Percentiles rank a stretch among this genome's conserved stretches.
Conservation (phyloP, 1,284 basidiomycete genomes). For the Ustilago shanxiensis region DNA sequence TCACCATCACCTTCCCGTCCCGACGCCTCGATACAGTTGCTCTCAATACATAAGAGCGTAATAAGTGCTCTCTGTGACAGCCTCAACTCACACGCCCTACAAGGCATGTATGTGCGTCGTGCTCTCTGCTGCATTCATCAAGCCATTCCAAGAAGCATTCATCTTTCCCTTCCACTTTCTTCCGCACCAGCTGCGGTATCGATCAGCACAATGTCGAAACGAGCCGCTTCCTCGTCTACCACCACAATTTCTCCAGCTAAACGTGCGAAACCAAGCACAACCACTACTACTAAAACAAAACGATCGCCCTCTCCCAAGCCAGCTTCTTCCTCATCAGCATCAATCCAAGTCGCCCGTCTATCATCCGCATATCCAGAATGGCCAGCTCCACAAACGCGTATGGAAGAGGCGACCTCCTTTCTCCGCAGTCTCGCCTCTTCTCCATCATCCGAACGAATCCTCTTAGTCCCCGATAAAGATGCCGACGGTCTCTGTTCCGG, state of each 20-base stretch:
- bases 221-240: slow-evolving; percentile 3
- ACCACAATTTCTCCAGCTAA: slow-evolving; percentile 3
- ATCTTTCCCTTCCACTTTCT: not conserved
- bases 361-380: slow-evolving; percentile 35
- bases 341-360: slow-evolving; percentile 31
- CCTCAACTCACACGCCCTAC: not conserved
- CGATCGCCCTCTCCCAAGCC: slow-evolving; percentile 1
- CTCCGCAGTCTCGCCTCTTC: slow-evolving; percentile 27
- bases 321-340: not conserved
- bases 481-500: slow-evolving; percentile 57
- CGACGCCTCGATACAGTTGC: too few species aligned
- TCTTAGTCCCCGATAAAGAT: slow-evolving; percentile 58
- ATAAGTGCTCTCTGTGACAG: too few species aligned
- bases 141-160: not conserved
- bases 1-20: not conserved
- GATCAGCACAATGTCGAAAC: slow-evolving; percentile 23
- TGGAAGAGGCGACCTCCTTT: slow-evolving; percentile 40
- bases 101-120: slow-evolving; percentile 8
- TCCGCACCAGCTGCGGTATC: not conserved
- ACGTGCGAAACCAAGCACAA: not conserved
- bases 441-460: slow-evolving; percentile 22
- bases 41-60: too few species aligned
- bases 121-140: not conserved
- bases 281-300: not conserved
- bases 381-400: slow-evolving; percentile 25